phyloP scores from a whole-genome alignment of 2,329 filamentous ascomycete genomes.

The Aspergillus sojae region DNA sequence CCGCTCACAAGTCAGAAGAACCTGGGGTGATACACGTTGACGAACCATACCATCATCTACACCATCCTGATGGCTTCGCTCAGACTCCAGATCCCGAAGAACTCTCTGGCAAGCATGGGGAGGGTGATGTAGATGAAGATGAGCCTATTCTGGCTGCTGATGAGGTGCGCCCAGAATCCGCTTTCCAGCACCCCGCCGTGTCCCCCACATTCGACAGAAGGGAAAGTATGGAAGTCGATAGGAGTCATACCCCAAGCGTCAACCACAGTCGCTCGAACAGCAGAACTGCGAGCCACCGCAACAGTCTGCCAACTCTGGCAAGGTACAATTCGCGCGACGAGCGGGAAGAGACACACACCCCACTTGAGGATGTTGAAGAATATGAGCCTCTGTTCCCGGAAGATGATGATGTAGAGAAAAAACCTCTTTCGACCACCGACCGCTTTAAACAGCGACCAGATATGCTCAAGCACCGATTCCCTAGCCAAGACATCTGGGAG shows the following conservation, averaged over 20 bases:
- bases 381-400: constrained; percentile 93
- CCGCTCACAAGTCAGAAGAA: constrained; percentile 19
- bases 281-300: constrained; percentile 65
- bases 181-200: constrained; percentile 76
- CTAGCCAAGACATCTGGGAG: constrained; percentile 96
- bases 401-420: constrained; percentile 65
- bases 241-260: constrained; percentile 57
- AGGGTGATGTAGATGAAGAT: constrained; percentile 60
- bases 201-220: constrained; percentile 70
- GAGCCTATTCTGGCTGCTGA: constrained; percentile 87
- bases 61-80: constrained; percentile 54
- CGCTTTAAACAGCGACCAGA: constrained; percentile 59
- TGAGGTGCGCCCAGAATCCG: constrained; percentile 71
- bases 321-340: constrained; percentile 60
- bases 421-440: constrained; percentile 55
- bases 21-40: constrained; percentile 73
- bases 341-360: constrained; percentile 60
- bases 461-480: constrained; percentile 70
- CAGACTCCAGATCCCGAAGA: constrained; percentile 54
- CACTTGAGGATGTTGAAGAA: constrained; percentile 84
- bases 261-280: constrained; percentile 67
- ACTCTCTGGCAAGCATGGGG: constrained; percentile 46
- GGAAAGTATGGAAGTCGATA: constrained; percentile 58
- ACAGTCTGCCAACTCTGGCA: constrained; percentile 53
- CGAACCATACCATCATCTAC: constrained; percentile 55